Conservation (phyloP, 148 eudicot genomes). For the Rhododendron ovatum region DNA sequence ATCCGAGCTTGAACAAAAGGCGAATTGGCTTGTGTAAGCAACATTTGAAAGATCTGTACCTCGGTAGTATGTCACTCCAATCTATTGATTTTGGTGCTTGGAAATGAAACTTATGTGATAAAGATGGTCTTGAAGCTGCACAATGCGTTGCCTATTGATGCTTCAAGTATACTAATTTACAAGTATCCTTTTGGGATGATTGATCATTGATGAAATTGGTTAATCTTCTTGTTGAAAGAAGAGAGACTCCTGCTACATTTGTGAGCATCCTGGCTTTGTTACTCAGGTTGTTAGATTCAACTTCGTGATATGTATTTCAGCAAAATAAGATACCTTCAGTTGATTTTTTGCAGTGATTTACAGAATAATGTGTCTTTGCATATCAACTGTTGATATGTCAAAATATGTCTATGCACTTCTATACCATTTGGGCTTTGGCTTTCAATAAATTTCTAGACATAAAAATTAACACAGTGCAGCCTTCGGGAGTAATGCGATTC, state of each 20-base stretch:
- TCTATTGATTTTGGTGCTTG: slow-evolving; percentile 77
- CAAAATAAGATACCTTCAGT: background rate
- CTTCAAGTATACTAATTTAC: background rate
- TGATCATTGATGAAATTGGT: background rate
- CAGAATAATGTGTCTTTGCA: background rate
- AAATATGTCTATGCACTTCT: background rate
- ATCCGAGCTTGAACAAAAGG: slow-evolving; percentile 79
- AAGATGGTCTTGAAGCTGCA: background rate
- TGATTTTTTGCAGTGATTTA: background rate
- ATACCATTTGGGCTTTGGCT: background rate
- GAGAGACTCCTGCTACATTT: background rate
- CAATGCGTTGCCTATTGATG: background rate
- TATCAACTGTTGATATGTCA: background rate
- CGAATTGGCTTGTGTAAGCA: slow-evolving; percentile 69
- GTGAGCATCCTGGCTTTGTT: background rate
- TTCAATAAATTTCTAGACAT: background rate
- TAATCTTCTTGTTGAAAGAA: background rate
- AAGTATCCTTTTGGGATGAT: background rate
- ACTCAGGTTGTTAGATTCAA: background rate
- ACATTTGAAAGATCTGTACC: slow-evolving; percentile 69
- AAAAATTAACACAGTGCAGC: background rate
- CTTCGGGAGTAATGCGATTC: background rate
- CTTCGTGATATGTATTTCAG: background rate
- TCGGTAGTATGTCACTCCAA: slow-evolving; percentile 77
- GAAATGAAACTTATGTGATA: slow-evolving; percentile 28